These are phyloP conservation scores for Hypoxylon sp. DNA, from an alignment of 2,329 filamentous ascomycete species.

Conservation along the genomic window DNA sequence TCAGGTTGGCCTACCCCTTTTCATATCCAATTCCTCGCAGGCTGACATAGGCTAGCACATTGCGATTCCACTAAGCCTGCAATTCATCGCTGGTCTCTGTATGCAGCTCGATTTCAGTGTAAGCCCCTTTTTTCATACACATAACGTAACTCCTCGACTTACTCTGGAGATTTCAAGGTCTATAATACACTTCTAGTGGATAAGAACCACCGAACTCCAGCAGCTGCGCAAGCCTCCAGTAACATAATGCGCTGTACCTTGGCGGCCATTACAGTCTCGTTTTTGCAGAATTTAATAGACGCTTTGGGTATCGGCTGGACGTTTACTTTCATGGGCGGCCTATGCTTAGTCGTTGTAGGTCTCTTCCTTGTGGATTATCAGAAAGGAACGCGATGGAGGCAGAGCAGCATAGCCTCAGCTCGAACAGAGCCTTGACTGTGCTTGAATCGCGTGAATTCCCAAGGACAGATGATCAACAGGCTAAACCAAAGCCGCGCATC, in stretches of 20 bases:
- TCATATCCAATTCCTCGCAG: not conserved
- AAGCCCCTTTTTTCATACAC: no score
- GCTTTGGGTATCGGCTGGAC: slow-evolving; percentile 46
- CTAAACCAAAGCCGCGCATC: slow-evolving; percentile 21
- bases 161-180: no score
- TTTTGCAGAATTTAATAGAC: slow-evolving; percentile 42
- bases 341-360: slow-evolving; percentile 28
- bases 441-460: not conserved
- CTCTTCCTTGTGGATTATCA: not conserved
- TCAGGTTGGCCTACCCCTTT: not conserved
- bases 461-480: not conserved
- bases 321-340: slow-evolving; percentile 44
- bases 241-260: slow-evolving; percentile 18
- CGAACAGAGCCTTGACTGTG: not conserved
- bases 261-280: slow-evolving; percentile 36
- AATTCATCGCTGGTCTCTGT: no score
- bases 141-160: no score
- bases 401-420: no score
- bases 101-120: no score
- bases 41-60: not conserved
- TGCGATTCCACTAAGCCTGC: not conserved
- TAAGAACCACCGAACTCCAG: no score
- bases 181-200: no score
- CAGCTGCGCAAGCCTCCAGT: slow-evolving; percentile 17
- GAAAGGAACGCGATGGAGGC: not conserved